Evolutionary conservation across 768 basidiomycete species (phyloP), one percentile per base, ranked within the genome.

Genomic region (Podaxis carcinomalis): DNA sequence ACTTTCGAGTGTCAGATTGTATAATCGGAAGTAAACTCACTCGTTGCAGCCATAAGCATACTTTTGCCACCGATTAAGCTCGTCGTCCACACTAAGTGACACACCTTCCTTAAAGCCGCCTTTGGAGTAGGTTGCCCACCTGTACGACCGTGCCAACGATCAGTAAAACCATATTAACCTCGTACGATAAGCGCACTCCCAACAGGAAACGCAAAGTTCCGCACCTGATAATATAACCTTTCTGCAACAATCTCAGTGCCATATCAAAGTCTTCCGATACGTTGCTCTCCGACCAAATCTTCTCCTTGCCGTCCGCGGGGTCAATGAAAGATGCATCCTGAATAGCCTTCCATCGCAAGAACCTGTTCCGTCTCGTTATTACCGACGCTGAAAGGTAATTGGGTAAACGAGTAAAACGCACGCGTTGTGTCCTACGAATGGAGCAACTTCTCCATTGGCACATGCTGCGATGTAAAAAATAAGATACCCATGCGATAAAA

Each of bases 101-200:
- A 96, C 93, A 65, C 94, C 94, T 70, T 96, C 93, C 74, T 94
- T 90, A 79, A 95, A 96, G 3, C 79, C 87, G 37, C 90, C 86
- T n/a, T 87, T 79, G 1, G 86, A 87, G 71, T 95, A 95, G 1
- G 90, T 91, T 52, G 91, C 90, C 92, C 90, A 88, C 6, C 85
- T 84, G 62, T 76, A 21, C 21, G 25, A 51, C 21, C 2, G 37
- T 23, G 28, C n/a, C 9, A 32, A 32, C 32, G 32, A 32, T 32
- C 32, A 32, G 9, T 32, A 32, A 7, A 7, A 9, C 32, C 32
- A 9, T 32, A 25, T 40, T n/a, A 25, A 37, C 2, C n/a, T 47
- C 7, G 27, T 32, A 13, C 23, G 51, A 53, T 28, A 13, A 39
- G 50, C 42, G 49, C 44, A 37, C 35, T 25, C 23, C 23, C 10